phyloP scores from a whole-genome alignment of 2,329 filamentous ascomycete genomes.

The Sporothrix dimorphospora region DNA sequence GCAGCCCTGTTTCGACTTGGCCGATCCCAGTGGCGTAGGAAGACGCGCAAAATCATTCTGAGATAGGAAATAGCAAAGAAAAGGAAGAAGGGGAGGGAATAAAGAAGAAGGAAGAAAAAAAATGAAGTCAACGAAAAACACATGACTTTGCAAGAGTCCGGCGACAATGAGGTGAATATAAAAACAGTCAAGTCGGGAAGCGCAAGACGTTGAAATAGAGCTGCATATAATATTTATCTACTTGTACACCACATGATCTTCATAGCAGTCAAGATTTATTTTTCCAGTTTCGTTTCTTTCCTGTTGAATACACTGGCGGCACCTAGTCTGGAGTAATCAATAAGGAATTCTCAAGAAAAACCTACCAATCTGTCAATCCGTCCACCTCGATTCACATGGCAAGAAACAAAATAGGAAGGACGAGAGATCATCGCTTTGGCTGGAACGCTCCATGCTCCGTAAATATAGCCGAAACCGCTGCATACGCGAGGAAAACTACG shows the following conservation, averaged over 20 bases:
- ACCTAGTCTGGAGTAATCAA: not conserved
- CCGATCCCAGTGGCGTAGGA: not conserved
- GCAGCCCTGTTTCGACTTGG: slow-evolving; percentile 1
- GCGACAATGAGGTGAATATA: not conserved
- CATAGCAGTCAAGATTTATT: not conserved
- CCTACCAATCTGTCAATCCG: too few relatives aligned
- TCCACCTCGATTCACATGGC: too few relatives aligned
- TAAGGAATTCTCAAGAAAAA: not conserved
- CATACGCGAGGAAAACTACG: not conserved
- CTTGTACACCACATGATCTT: not conserved
- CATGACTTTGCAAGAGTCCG: not conserved
- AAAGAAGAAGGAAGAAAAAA: not conserved
- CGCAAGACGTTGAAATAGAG: not conserved
- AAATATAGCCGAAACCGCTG: slow-evolving; percentile 1
- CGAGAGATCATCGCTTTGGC: not conserved
- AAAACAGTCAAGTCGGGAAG: not conserved
- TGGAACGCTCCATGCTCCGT: not conserved
- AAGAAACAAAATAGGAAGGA: not conserved
- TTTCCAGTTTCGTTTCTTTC: not conserved
- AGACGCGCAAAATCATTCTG: slow-evolving; percentile 3
- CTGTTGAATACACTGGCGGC: too few relatives aligned
- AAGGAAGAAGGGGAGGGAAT: not conserved
- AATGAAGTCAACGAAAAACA: not conserved
- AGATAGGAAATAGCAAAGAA: not conserved
- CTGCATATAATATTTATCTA: not conserved